These are phyloP conservation scores for Puccinia novopanici DNA, from an alignment of 1,284 basidiomycete species.

Conservation along the genomic window DNA sequence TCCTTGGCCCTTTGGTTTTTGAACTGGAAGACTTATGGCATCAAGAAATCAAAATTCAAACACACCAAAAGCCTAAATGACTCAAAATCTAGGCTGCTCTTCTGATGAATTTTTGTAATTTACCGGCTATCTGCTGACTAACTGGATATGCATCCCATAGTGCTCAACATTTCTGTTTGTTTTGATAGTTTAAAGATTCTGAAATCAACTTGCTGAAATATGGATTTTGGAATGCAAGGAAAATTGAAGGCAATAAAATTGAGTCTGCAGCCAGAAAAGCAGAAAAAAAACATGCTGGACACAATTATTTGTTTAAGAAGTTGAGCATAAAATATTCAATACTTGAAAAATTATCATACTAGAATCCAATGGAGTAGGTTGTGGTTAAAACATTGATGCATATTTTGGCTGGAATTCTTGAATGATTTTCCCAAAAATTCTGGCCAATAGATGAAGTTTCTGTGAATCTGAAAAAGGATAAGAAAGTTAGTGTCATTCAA, in stretches of 20 bases:
- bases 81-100: conserved; percentile 23
- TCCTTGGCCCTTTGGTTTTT: conserved; percentile 6
- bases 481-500: background rate
- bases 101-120: conserved; percentile 30
- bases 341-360: conserved; percentile 18
- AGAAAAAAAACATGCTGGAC: conserved; percentile 26
- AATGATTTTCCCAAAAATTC: background rate
- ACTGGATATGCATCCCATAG: conserved; percentile 47
- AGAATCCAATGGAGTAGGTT: conserved; percentile 26
- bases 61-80: background rate
- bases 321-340: conserved; percentile 18
- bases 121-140: conserved; percentile 30
- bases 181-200: conserved; percentile 16
- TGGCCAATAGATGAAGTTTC: conserved; percentile 29
- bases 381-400: conserved; percentile 44
- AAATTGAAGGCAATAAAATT: conserved; percentile 16
- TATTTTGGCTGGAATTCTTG: conserved; percentile 26
- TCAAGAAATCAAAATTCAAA: conserved; percentile 3
- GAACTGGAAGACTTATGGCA: conserved; percentile 23
- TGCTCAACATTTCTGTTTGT: conserved; percentile 48
- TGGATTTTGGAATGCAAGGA: background rate
- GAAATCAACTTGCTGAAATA: conserved; percentile 14
- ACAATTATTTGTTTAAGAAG: background rate
- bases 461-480: background rate
- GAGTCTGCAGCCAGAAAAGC: conserved; percentile 26